phyloP scores from a whole-genome alignment of 495 filamentous ascomycete species.

The Talaromyces adpressus region DNA sequence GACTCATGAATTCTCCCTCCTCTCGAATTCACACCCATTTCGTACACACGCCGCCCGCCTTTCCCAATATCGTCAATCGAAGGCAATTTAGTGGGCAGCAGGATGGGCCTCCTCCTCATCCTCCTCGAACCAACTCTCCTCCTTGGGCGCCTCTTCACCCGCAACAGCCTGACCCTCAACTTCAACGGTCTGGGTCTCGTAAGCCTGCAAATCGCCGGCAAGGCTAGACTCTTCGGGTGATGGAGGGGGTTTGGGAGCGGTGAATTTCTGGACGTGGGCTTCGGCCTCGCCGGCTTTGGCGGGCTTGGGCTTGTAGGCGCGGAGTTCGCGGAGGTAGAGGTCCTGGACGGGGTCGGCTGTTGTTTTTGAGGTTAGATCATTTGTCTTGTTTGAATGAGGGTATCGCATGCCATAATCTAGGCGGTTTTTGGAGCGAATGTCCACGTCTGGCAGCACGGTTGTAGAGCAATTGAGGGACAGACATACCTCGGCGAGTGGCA shows the following conservation, averaged over 20 bases:
- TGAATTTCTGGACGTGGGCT: slow-evolving; percentile 87
- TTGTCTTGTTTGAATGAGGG: background rate
- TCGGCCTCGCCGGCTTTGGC: slow-evolving; percentile 82
- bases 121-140: slow-evolving; percentile 70
- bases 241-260: slow-evolving; percentile 64
- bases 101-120: slow-evolving; percentile 44
- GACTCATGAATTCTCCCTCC: background rate
- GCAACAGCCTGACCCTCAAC: slow-evolving; percentile 72
- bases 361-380: slow-evolving; percentile 4
- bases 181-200: slow-evolving; percentile 89
- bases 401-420: background rate
- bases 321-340: slow-evolving; percentile 91
- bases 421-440: background rate
- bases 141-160: slow-evolving; percentile 49
- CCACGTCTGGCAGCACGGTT: background rate
- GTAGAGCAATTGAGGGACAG: slow-evolving; percentile 1
- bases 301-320: slow-evolving; percentile 78
- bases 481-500: slow-evolving; percentile 37
- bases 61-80: background rate
- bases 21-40: background rate
- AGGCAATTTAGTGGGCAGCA: slow-evolving; percentile 39
- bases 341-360: slow-evolving; percentile 94
- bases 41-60: background rate
- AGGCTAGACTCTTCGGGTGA: slow-evolving; percentile 91
- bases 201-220: slow-evolving; percentile 80